Conservation (phyloP, 1,284 basidiomycete genomes). For the Kwoniella shivajii region DNA sequence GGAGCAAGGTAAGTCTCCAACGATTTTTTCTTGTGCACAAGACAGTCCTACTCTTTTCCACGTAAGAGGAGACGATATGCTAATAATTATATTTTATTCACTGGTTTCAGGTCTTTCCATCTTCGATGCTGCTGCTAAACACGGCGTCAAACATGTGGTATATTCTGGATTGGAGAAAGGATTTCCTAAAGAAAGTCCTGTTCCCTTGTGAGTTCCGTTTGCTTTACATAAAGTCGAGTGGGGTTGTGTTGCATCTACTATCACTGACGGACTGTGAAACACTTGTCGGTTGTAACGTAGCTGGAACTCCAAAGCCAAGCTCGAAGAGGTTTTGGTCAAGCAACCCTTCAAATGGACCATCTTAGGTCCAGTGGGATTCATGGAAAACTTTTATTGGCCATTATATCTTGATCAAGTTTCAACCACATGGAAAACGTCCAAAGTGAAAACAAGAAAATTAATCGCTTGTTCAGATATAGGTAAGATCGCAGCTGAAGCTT, state of each 20-base stretch:
- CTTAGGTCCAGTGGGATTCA: conserved; percentile 16
- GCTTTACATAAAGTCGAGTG: no score
- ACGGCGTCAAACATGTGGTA: conserved; percentile 18
- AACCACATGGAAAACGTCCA: conserved; percentile 9
- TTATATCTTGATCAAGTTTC: conserved; percentile 14
- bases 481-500: conserved; percentile 10
- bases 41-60: no score
- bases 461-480: conserved; percentile 16
- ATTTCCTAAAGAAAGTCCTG: no score
- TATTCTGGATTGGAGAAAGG: conserved; percentile 14
- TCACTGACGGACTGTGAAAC: background rate
- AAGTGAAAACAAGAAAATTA: conserved; percentile 5
- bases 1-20: conserved; percentile 1
- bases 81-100: background rate
- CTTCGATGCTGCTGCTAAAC: conserved; percentile 8
- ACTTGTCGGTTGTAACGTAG: conserved; percentile 3
- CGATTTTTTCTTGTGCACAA: background rate
- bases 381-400: conserved; percentile 18
- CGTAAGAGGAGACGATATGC: no score
- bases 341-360: conserved; percentile 13
- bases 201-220: conserved; percentile 12
- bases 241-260: no score
- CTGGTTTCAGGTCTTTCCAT: background rate
- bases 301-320: conserved; percentile 9
- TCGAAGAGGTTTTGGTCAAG: conserved; percentile 5